A percentile compares a stretch with the other conserved stretches of the same genome.
These are phyloP conservation scores for Aphanomyces cochlioides DNA, from an alignment of 352 stramenopile genomes.

Conservation along the genomic window DNA sequence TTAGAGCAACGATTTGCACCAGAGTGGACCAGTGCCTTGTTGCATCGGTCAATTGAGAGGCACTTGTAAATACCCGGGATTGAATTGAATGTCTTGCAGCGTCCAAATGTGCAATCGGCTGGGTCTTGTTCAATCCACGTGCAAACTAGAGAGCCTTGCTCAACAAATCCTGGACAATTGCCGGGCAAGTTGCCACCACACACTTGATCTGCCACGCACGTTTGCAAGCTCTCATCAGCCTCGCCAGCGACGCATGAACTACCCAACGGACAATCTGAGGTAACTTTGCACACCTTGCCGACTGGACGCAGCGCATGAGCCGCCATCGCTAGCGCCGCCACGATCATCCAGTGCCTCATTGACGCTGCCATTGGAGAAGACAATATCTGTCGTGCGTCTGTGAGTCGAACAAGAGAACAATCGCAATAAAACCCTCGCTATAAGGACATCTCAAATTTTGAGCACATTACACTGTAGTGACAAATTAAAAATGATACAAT, in stretches of 20 bases:
- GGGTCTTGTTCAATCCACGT: slow-evolving; percentile 37
- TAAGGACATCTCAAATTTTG: too few relatives aligned
- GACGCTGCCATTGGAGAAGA: background rate
- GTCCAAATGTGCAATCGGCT: slow-evolving; percentile 17
- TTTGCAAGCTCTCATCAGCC: slow-evolving; percentile 53
- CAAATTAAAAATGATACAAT: too few relatives aligned
- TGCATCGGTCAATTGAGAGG: slow-evolving; percentile 64
- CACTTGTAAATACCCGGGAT: slow-evolving; percentile 71
- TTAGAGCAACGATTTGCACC: slow-evolving; percentile 2
- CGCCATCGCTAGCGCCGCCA: background rate
- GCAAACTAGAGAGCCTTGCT: slow-evolving; percentile 60
- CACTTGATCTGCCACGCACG: slow-evolving; percentile 54
- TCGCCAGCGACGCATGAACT: slow-evolving; percentile 75
- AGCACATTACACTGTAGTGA: too few relatives aligned
- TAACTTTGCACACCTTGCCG: slow-evolving; percentile 40
- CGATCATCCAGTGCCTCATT: background rate
- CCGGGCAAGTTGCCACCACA: slow-evolving; percentile 52
- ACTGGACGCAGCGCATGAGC: slow-evolving; percentile 11
- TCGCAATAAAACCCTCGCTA: background rate
- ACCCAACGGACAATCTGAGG: slow-evolving; percentile 53
- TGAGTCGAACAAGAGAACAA: background rate
- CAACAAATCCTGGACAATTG: slow-evolving; percentile 55
- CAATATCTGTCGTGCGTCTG: background rate
- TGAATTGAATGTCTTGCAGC: slow-evolving; percentile 39
- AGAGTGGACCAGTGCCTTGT: slow-evolving; percentile 30